Base-by-base conservation (phyloP, 2,329 filamentous ascomycete species). In the Cercospora zeina region DNA sequence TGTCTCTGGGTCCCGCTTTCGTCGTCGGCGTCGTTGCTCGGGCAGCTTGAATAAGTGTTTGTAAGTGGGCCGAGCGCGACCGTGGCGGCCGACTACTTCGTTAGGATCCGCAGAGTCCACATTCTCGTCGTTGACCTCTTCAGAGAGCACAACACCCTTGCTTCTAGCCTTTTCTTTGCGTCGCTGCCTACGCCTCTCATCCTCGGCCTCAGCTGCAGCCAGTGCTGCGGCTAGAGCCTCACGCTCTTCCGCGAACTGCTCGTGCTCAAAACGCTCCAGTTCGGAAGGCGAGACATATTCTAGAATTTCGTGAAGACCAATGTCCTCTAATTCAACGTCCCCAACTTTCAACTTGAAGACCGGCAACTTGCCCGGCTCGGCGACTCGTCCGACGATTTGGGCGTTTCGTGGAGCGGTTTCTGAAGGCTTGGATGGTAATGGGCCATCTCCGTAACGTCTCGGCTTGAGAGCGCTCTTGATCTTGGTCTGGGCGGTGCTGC, bases 221-320 rank as follows among this genome's bases (percentile, higher is more conserved):
- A 69, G 61, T 1, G 63, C 67, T 36, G 69, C 64, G 11, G 59
- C 61, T 31, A 64, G 42, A 2, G 68, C 57, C 33, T 70, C 69
- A 1, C 60, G 57, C 54, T 73, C 71, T 30, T 70, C 65, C 8
- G 65, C 65, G 62, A 76, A 76, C 21, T 66, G 62, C 36, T 61
- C 54, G 58, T 73, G 71, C 56, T 76, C 74, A 53, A 67, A 76
- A 2, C 65, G 67, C 59, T 76, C 74, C 21, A 75, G 62, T 34
- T 74, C 70, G 31, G 68, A 64, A n/a, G 72, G 62, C 5, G 72
- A 75, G 13, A 75, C 70, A 59, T 74, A 75, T 19, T 75, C 69
- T 8, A 72, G 62, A 19, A 75, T 67, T 53, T 75, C 72, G 11
- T 72, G 62, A 3, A 74, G 45, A 6, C 63, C 58, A 42, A 76